These are phyloP conservation scores for Artomyces pyxidatus DNA, from an alignment of 768 basidiomycete genomes.

Conservation along the genomic window DNA sequence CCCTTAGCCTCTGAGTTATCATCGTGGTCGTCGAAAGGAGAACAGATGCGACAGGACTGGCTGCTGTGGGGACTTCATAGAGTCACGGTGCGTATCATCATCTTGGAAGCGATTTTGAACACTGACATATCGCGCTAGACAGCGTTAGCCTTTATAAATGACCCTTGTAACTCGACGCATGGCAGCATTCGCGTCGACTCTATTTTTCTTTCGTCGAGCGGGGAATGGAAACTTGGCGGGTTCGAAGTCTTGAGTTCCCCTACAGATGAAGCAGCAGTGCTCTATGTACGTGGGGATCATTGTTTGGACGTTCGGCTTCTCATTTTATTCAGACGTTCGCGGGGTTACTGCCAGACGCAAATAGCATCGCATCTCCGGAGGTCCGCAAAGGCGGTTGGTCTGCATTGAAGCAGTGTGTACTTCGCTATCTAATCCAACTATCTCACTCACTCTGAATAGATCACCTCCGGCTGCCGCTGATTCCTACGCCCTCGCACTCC, in stretches of 20 bases:
- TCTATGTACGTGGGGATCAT: conserved; percentile 58
- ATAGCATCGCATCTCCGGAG: conserved; percentile 69
- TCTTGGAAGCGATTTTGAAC: conserved; percentile 3
- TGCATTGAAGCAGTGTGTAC: conserved; percentile 65
- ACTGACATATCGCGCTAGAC: conserved; percentile 39
- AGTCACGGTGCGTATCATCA: conserved; percentile 58
- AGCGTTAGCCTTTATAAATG: conserved; percentile 86
- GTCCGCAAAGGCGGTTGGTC: conserved; percentile 85
- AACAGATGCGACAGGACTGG: conserved; percentile 79
- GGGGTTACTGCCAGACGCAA: conserved; percentile 51
- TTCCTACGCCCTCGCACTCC: conserved; percentile 80
- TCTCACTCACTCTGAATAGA: conserved; percentile 21
- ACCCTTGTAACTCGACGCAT: conserved; percentile 73
- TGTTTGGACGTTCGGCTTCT: conserved; percentile 13
- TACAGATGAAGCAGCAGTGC: conserved; percentile 66
- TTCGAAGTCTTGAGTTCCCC: conserved; percentile 85
- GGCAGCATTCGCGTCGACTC: conserved; percentile 69
- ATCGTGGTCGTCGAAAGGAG: conserved; percentile 51
- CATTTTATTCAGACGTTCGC: conserved; percentile 50
- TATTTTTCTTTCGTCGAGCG: conserved; percentile 85
- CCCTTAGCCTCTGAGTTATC: conserved; percentile 60
- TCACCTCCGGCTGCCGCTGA: conserved; percentile 61
- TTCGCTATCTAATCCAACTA: conserved; percentile 24
- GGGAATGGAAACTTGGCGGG: conserved; percentile 96
- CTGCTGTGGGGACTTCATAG: conserved; percentile 90